These are phyloP conservation scores for Colletotrichum graminicola DNA, from an alignment of 2,329 filamentous ascomycete genomes.

Conservation along the genomic window DNA sequence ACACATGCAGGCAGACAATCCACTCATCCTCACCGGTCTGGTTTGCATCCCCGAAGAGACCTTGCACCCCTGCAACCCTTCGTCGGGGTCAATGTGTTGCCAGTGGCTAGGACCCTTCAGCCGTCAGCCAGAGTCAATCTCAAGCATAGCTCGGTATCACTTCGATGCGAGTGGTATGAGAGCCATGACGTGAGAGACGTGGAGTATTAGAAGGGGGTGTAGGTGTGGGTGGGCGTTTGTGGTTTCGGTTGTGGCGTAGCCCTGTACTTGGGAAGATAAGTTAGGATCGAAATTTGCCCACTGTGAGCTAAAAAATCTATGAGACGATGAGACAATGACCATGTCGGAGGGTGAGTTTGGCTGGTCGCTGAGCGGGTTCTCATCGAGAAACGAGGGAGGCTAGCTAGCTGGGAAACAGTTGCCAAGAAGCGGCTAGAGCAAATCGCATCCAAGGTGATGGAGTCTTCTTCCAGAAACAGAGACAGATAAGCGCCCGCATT, in stretches of 20 bases:
- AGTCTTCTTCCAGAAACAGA: conserved; percentile 19
- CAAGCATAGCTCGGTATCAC: conserved; percentile 39
- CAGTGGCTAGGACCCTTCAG: conserved; percentile 33
- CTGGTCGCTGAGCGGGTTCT: background rate
- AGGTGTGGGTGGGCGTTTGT: conserved; percentile 23
- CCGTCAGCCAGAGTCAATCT: conserved; percentile 36
- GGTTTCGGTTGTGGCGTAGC: background rate
- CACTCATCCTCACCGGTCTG: conserved; percentile 17
- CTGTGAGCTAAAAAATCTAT: background rate
- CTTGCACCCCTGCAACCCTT: conserved; percentile 28
- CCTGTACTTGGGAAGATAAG: background rate
- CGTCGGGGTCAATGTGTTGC: conserved; percentile 31
- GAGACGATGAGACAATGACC: conserved; percentile 1
- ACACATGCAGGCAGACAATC: background rate
- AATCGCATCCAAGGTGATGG: conserved; percentile 35
- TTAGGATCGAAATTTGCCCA: background rate
- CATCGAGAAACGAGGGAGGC: background rate
- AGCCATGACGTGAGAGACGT: conserved; percentile 7
- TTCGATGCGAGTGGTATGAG: conserved; percentile 22
- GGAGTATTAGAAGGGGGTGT: background rate
- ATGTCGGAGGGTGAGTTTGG: conserved; percentile 7
- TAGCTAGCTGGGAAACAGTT: background rate
- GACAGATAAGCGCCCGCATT: conserved; percentile 15
- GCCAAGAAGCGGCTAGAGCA: conserved; percentile 34
- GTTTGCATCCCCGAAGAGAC: conserved; percentile 30